Conservation (phyloP, 176 grass and related monocot genomes). For the Urochloa ruziziensis region DNA sequence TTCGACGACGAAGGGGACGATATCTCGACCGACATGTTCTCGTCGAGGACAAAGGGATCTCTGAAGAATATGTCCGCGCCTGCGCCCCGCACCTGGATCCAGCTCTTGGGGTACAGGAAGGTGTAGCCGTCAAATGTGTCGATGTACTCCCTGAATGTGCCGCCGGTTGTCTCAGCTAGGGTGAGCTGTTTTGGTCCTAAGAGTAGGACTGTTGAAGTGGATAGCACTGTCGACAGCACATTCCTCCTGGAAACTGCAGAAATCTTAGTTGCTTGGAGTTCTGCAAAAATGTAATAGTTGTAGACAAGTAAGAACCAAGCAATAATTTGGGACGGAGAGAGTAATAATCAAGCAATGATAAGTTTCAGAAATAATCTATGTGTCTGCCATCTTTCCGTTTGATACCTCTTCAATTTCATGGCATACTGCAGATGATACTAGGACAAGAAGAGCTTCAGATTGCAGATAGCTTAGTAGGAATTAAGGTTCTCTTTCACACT, state of each 20-base stretch:
- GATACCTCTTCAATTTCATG: neutral
- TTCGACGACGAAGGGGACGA: slow-evolving; percentile 82
- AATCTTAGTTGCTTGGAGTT: slow-evolving; percentile 33
- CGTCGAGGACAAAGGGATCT: slow-evolving; percentile 64
- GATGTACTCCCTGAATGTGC: slow-evolving; percentile 71
- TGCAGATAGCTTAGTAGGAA: neutral
- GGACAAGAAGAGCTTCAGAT: neutral
- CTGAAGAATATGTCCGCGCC: slow-evolving; percentile 78
- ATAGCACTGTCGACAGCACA: slow-evolving; percentile 55
- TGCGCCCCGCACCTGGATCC: slow-evolving; percentile 79
- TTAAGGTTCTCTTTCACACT: neutral
- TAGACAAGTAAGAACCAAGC: slow-evolving; percentile 3
- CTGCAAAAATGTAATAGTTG: neutral
- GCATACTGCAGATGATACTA: neutral
- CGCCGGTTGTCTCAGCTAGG: slow-evolving; percentile 39
- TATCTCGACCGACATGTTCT: slow-evolving; percentile 80
- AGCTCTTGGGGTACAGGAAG: slow-evolving; percentile 68
- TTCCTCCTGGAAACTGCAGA: slow-evolving; percentile 89
- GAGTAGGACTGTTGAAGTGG: slow-evolving; percentile 49
- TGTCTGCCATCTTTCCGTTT: neutral
- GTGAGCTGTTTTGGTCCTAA: slow-evolving; percentile 21
- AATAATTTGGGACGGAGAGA: too few species aligned
- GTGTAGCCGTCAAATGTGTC: slow-evolving; percentile 83
- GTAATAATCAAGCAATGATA: neutral
- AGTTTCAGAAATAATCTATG: neutral